Evolutionary conservation across 768 basidiomycete species (phyloP), one percentile per base, ranked within the genome.

Genomic region (Xanthoconium stramineum): DNA sequence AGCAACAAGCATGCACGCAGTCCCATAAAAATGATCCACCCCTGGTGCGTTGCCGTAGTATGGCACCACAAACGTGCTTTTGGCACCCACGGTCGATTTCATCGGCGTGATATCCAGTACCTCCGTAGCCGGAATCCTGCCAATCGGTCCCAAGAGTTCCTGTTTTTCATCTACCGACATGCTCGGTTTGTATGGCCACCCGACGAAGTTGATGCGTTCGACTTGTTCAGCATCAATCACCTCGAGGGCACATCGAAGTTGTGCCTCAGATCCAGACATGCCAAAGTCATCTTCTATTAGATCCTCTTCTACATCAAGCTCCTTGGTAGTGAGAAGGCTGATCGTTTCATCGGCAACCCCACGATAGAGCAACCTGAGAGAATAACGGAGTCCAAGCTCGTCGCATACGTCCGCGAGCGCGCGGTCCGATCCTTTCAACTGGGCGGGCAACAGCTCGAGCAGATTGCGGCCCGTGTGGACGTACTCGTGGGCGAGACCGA

Each of bases 401-500:
- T 53, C 30, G 28, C 58, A 60, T 1, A 50, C 49, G 11, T 55
- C 50, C 7, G 56, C 61, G 3, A 61, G 53, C 7, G 39, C 47
- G 5, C 53, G 47, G 29, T 62, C 56, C 1, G 47, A 36, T 45
- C 61, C 61, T 55, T 61, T 63, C 32, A 63, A 19, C 29, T 63
- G 62, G 14, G 7, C 44, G 15, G 19, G 2, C 39, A 63, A 19
- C 0, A 6, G 43, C 1, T 35, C 19, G 11, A 63, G 3, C 8
- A 47, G 7, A 14, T 59, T 33, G 19, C 6, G 20, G 0, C 37
- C 44, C 1, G 55, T 44, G 42, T 55, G 53, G 12, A 60, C 43
- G 39, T 63, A 60, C 30, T 63, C 53, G 47, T 63, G 62, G 7
- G 19, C 28, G 36, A 63, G 61, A 33, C 62, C 55, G 2, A 60